Evolutionary conservation across 2,329 filamentous ascomycete genomes (phyloP), one percentile per base, ranked within the genome.

Genomic region (Neospermospora avenae): DNA sequence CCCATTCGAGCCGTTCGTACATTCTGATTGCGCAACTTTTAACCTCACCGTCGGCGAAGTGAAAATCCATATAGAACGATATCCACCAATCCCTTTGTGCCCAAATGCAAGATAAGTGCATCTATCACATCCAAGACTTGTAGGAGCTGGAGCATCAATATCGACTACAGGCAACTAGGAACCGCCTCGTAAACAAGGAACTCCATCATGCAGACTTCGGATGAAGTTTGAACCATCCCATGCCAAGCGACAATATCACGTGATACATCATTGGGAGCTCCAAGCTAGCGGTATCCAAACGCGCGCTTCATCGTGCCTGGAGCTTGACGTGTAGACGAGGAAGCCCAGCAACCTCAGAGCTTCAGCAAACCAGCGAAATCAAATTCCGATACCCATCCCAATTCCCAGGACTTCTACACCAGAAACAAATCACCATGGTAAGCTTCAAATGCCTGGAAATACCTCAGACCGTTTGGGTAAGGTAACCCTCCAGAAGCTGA

Each of bases 261-360:
- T 60, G 58, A 54, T 54, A 45, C 58, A 52, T 57, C 37, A 55
- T 0, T 2, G 16, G 22, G 28, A n/a, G 13, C 11, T 24, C n/a
- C 51, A 41, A 41, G 34, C 51, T 54, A 42, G 53, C 44, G 28
- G 28, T n/a, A 46, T 35, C 63, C 63, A 67, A 63, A 69, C 70
- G 68, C 70, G 69, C 65, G 65, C 65, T 66, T 62, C 65, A 65
- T 57, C 59, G 62, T 71, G 70, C 70, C 70, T 72, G 65, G 64
- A 69, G 70, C 61, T 68, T 62, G 51, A 55, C 49, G 54, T 62
- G 60, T 64, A 37, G 62, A 57, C 44, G 20, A 31, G 28, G 28
- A 59, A 55, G 57, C 57, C 60, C 62, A 61, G 61, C 18, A 48
- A 34, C 7, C 41, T 44, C 59, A 67, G 59, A 68, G 67, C 67